phyloP scores from a whole-genome alignment of 2,329 filamentous ascomycete genomes.

The Hypoxylon sp. region DNA sequence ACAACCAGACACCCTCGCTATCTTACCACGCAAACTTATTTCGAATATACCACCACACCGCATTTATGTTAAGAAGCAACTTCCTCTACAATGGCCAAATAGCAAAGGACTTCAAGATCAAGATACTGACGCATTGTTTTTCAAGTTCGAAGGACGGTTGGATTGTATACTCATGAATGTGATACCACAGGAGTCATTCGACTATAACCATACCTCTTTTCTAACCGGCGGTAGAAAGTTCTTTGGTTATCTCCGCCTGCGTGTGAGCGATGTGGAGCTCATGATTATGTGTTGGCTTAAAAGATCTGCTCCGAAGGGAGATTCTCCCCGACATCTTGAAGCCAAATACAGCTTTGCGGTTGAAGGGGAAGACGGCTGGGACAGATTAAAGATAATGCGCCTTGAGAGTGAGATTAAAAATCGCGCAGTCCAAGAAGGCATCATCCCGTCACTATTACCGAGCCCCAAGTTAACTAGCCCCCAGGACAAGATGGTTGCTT shows the following conservation, averaged over 20 bases:
- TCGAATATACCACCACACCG: constrained; percentile 14
- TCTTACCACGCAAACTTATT: neutral
- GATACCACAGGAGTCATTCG: constrained; percentile 23
- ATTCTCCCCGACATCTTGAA: neutral
- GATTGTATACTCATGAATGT: constrained; percentile 16
- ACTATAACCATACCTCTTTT: constrained; percentile 20
- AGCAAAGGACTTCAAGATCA: constrained; percentile 4
- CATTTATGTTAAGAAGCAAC: constrained; percentile 27
- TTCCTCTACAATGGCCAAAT: constrained; percentile 4
- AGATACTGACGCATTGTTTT: constrained; percentile 12
- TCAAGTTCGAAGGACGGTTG: constrained; percentile 2
- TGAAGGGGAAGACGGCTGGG: constrained; percentile 18
- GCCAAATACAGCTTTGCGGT: constrained; percentile 15
- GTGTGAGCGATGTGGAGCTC: constrained; percentile 8
- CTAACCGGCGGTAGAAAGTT: constrained; percentile 23
- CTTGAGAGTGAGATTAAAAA: constrained; percentile 19
- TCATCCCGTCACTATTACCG: constrained; percentile 16
- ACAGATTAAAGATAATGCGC: constrained; percentile 20
- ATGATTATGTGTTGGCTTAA: constrained; percentile 23
- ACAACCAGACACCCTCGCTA: constrained; percentile 13
- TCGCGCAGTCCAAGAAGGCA: constrained; percentile 19
- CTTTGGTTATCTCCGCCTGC: constrained; percentile 24
- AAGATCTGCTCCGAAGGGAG: neutral
- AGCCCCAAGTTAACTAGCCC: neutral
- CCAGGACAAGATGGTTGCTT: constrained; percentile 5